A percentile compares a stretch with the other conserved stretches of the same genome.
phyloP scores from a whole-genome alignment of 305 asterid species.

The Coffea humblotiana region DNA sequence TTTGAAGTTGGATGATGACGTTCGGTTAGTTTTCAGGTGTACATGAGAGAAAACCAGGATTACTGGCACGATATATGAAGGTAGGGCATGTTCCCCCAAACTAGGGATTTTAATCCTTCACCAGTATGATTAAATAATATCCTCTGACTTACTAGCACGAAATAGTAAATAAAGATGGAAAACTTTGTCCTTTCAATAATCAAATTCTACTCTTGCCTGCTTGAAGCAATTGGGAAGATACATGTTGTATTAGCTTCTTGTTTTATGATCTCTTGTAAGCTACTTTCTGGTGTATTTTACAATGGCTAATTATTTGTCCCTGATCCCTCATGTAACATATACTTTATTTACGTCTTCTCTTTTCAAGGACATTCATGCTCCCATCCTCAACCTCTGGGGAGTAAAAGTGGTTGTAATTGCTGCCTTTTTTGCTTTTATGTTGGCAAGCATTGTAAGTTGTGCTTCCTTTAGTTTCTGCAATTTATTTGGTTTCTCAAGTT shows the following conservation, averaged over 20 bases:
- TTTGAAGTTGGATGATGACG: conserved; percentile 23
- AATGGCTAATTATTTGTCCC: not conserved
- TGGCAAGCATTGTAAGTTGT: conserved; percentile 92
- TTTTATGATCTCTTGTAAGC: not conserved
- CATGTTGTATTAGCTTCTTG: not conserved
- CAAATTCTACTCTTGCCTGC: not conserved
- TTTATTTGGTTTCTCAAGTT: conserved; percentile 13
- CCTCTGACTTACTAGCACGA: not conserved
- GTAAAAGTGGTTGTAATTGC: conserved; percentile 77
- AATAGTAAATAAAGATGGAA: not conserved
- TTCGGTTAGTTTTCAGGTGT: conserved; percentile 50
- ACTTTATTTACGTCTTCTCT: conserved; percentile 16
- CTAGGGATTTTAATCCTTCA: not conserved
- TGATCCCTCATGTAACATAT: not conserved
- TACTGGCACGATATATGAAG: conserved; percentile 93
- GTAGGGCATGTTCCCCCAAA: conserved; percentile 34
- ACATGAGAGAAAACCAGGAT: conserved; percentile 73
- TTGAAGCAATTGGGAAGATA: not conserved
- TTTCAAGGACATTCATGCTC: conserved; percentile 85
- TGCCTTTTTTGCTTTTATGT: conserved; percentile 70
- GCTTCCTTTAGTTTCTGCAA: conserved; percentile 22
- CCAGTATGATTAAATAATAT: not conserved
- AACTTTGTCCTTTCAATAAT: not conserved
- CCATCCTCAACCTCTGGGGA: conserved; percentile 78
- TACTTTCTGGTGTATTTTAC: not conserved